Evolutionary conservation across 306 rosid genomes (phyloP), one percentile per base, ranked within the genome.

Genomic region (Corylus heterophylla): DNA sequence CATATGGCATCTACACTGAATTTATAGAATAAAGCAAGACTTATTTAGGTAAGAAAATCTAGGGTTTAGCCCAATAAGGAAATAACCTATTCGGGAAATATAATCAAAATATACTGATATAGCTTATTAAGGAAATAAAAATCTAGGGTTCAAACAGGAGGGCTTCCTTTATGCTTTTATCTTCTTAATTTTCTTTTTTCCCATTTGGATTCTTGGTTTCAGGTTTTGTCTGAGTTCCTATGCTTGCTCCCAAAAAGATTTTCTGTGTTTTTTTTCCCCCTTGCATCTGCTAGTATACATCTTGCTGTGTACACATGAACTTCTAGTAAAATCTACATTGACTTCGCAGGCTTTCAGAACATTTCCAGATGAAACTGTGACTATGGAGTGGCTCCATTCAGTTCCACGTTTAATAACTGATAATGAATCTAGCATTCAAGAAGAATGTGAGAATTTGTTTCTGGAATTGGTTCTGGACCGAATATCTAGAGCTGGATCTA

Each of bases 401-500:
- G 88, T 94, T 85, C 98, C 97, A 4, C 93, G 90, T 71, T 82
- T 91, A 73, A 88, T 92, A 74, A 49, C 89, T 50, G 98, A 94
- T 79, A 92, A 91, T 76, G 98, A 94, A 86, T 72, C 92, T 80
- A 91, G 97, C 87, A 87, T 94, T 85, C 98, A 92, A 87, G 98
- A 92, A 86, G 98, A 94, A 88, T 91, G 97, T 83, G 95, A 91
- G 78, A 85, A 91, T 82, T 70, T 89, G 90, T 94, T 94, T 86
- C 84, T 84, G 70, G 97, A 94, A 78, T 88, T 94, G 79, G 93
- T 94, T 68, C 74, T 94, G 85, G 97, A 94, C 47, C 84, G 97
- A 82, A 82, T 91, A 80, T 80, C 89, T 77, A 73, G 78, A 79
- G 90, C 81, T 83, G 89, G 83, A 67, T 82, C 82, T 66, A 39